Evolutionary conservation across 2,329 filamentous ascomycete genomes (phyloP), one percentile per base, ranked within the genome.

Genomic region (Cadophora luteo-olivacea): DNA sequence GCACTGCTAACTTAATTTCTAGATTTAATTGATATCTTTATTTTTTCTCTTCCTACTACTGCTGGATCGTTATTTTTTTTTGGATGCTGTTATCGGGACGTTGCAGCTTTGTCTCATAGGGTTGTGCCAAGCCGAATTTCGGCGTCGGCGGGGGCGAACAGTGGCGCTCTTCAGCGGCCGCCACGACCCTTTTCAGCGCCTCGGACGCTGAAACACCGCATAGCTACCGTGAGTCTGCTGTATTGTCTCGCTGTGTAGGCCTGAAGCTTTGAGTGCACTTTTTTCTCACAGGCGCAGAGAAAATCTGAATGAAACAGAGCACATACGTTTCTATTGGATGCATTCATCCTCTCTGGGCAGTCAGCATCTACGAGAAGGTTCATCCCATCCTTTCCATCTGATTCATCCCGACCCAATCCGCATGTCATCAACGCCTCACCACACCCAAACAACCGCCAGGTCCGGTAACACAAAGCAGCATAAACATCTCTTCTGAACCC

Each of bases 61-160:
- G 3, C 3, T 33, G 1, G n/a, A 14, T 11, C 12, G 7, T 19
- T 19, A 4, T 54, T 12, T 54, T 54, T 29, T 29, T 29, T 29
- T 3, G 3, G 29, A 29, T 29, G 29, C 5, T 29, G 29, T 29
- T 29, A 3, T 45, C 41, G 19, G n/a, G n/a, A 49, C 22, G n/a
- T 6, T 6, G 7, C 5, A 8, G 45, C 5, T 11, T 4, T 38
- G 33, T 38, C 54, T 57, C 33, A 6, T 58, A 58, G 33, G 55
- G 55, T 32, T 58, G 33, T 58, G 55, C 32, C 33, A 58, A 58
- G 32, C 3, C 14, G n/a, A 49, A 5, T 24, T 58, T 58, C 55
- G 55, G 55, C 32, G 14, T 58, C 33, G 55, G 55, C 32, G 32
- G 33, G 11, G 32, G 55, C 33, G n/a, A 22, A 14, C 2, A 5